Base-by-base conservation (phyloP, 2,329 filamentous ascomycete genomes). In the Blastomyces parvus region DNA sequence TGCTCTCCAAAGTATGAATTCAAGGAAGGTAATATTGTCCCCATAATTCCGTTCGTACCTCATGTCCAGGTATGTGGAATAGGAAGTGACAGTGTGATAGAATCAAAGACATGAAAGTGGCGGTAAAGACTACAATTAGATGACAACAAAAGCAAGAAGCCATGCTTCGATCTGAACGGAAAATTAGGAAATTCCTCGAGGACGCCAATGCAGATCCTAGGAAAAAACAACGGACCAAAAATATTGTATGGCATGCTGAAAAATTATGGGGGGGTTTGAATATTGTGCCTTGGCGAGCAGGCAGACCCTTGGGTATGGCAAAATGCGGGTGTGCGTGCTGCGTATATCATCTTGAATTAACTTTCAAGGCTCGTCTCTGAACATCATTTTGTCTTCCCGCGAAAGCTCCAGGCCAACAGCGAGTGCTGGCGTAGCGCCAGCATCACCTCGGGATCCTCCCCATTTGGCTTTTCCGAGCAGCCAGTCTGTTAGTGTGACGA, bases 401-500 rank as follows among this genome's bases (percentile, higher is more conserved):
- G 58, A 59, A 46, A 48, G 42, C 13, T 63, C 33, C 30, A 50
- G 4, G 13, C 52, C 56, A 5, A 44, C 62, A 44, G 59, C 56
- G 13, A 62, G 44, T 27, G 64, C 61, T 2, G 62, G 62, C n/a
- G 62, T 58, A 25, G 64, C 42, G 22, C 40, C 62, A 48, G 50
- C 33, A 53, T 64, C 63, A 33, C 62, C 72, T 17, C 58, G 22
- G 19, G 58, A 46, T 75, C 72, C 77, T 74, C 62, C 64, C 52
- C 82, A 83, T 72, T 82, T 83, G 68, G 92, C 88, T 60, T 88
- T 88, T 1, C 92, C 91, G 48, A 97, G 81, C 67, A 99, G 78
- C 93, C 94, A 97, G 74, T 99, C 94, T 19, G 94, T 97, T 67
- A 97, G 79, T 17, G 89, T 91, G 19, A 97, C 91, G 25, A 99